These are phyloP conservation scores for Myriosclerotinia duriaeana DNA, from an alignment of 2,329 filamentous ascomycete genomes.

Conservation along the genomic window DNA sequence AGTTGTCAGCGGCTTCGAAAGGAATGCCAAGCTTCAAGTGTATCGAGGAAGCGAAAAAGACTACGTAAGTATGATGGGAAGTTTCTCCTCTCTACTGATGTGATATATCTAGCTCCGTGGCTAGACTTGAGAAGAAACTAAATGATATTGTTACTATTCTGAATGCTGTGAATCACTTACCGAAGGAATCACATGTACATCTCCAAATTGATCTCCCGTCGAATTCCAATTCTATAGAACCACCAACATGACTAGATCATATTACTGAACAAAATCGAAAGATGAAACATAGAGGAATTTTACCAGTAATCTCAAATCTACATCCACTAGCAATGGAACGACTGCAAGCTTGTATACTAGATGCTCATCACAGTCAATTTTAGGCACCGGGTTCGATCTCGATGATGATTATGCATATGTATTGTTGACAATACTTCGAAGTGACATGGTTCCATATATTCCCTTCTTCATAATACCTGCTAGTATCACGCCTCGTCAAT, in stretches of 20 bases:
- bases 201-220: background rate
- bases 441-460: slow-evolving; percentile 21
- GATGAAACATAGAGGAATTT: background rate
- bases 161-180: slow-evolving; percentile 2
- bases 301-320: background rate
- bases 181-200: background rate
- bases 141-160: slow-evolving; percentile 28
- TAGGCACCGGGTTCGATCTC: slow-evolving; percentile 4
- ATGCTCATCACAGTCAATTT: background rate
- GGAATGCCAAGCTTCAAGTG: slow-evolving; percentile 22
- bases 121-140: slow-evolving; percentile 28
- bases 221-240: background rate
- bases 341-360: background rate
- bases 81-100: background rate
- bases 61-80: background rate
- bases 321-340: background rate
- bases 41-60: slow-evolving; percentile 19
- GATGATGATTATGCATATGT: slow-evolving; percentile 17
- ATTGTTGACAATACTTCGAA: slow-evolving; percentile 25
- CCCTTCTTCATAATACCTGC: slow-evolving; percentile 29
- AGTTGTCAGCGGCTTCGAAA: slow-evolving; percentile 25
- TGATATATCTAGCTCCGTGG: slow-evolving; percentile 20
- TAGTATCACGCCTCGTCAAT: slow-evolving; percentile 19
- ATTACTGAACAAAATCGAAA: background rate
- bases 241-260: background rate